Evolutionary conservation across 176 grass and related monocot genomes (phyloP).

Genomic region (Themeda triandra): DNA sequence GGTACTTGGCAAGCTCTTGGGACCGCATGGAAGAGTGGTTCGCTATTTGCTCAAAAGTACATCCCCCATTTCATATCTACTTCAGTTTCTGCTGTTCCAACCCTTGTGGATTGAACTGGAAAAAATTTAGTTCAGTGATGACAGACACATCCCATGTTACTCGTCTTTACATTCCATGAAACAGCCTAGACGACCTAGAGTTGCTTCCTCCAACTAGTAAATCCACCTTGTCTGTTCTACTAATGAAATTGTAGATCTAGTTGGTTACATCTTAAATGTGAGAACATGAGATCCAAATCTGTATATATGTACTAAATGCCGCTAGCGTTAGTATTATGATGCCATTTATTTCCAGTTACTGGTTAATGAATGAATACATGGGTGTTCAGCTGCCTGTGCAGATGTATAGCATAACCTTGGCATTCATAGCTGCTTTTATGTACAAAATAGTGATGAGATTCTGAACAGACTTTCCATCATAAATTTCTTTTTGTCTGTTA

Average conservation of each 20-base stretch:
- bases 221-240: background rate
- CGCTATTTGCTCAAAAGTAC: constrained; percentile 79
- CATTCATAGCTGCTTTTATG: background rate
- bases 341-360: background rate
- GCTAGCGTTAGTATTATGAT: background rate
- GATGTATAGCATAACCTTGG: background rate
- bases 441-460: background rate
- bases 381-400: background rate
- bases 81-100: constrained; percentile 1
- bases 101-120: background rate
- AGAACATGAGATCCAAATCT: background rate
- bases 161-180: background rate
- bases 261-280: background rate
- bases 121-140: background rate
- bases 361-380: background rate
- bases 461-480: background rate
- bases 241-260: background rate
- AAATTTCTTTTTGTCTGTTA: background rate
- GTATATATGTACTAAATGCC: background rate
- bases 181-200: background rate
- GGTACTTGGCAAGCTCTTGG: constrained; percentile 85
- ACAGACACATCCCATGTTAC: background rate
- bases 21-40: constrained; percentile 77
- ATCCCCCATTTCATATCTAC: background rate
- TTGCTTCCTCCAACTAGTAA: background rate